These are phyloP conservation scores for Hanseniaspora lindneri DNA, from an alignment of 805 yeast genomes.

Conservation along the genomic window DNA sequence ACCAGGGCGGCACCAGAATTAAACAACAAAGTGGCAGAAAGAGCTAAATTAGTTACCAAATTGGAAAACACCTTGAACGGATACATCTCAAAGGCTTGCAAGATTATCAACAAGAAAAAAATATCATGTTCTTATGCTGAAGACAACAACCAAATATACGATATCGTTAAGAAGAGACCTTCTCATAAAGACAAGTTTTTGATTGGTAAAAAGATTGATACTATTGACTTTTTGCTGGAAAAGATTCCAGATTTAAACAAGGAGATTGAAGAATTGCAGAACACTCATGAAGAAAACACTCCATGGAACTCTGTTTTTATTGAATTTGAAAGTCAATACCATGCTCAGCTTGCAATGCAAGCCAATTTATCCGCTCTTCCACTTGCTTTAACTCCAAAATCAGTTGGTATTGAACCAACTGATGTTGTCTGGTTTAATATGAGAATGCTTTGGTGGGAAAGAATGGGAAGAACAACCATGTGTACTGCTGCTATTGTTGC, in stretches of 20 bases:
- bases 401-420: constrained; percentile 50
- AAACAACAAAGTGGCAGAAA: constrained; percentile 42
- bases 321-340: constrained; percentile 64
- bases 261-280: constrained; percentile 47
- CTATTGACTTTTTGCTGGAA: constrained; percentile 46
- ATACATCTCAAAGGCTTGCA: constrained; percentile 48
- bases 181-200: constrained; percentile 34
- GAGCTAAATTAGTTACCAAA: constrained; percentile 46
- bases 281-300: constrained; percentile 34
- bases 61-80: constrained; percentile 58
- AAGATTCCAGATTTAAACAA: constrained; percentile 44
- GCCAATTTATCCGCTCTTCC: constrained; percentile 54
- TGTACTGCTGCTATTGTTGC: constrained; percentile 46
- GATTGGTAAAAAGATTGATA: constrained; percentile 52
- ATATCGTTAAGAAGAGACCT: constrained; percentile 62
- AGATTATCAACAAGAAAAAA: constrained; percentile 56
- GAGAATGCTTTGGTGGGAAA: constrained; percentile 74
- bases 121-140: constrained; percentile 21
- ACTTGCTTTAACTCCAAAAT: constrained; percentile 46
- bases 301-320: constrained; percentile 76
- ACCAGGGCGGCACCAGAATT: constrained; percentile 48
- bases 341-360: constrained; percentile 63
- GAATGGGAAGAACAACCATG: constrained; percentile 40
- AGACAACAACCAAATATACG: constrained; percentile 27
- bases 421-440: constrained; percentile 61